Conservation (phyloP, 768 basidiomycete species). For the Chlorophyllum brunneum region DNA sequence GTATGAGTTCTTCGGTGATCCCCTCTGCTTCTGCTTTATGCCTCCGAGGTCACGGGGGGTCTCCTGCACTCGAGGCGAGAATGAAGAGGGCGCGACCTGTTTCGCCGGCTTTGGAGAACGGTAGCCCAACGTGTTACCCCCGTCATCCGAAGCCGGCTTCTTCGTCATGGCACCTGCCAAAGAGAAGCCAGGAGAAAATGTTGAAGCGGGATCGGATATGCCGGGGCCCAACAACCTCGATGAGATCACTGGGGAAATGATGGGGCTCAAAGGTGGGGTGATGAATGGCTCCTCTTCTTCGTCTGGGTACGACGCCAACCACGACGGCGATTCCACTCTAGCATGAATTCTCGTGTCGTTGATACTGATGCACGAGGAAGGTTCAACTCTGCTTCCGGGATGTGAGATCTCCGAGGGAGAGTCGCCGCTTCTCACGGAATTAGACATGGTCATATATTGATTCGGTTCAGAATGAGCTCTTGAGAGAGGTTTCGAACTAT, state of each 20-base stretch:
- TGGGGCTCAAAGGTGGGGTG: conserved; percentile 14
- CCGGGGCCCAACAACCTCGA: conserved; percentile 6
- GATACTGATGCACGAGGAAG: not conserved
- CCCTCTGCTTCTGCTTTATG: not conserved
- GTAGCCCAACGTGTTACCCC: not conserved
- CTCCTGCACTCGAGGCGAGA: not conserved
- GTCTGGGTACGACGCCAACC: conserved; percentile 24
- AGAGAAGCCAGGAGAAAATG: not conserved
- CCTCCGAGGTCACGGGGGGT: not conserved
- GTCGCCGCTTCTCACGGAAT: not conserved
- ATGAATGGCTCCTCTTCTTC: conserved; percentile 15
- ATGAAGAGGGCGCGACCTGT: not conserved
- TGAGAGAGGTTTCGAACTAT: not conserved
- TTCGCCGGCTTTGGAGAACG: conserved; percentile 4
- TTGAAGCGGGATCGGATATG: conserved; percentile 7
- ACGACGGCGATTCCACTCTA: conserved; percentile 27
- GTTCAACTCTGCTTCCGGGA: not conserved
- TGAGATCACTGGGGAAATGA: conserved; percentile 15
- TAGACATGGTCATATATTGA: not conserved
- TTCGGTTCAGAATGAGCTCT: conserved; percentile 5
- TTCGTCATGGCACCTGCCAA: not conserved
- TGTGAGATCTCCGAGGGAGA: not conserved
- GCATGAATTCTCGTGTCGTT: conserved; percentile 14
- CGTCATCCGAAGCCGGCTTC: conserved; percentile 2
- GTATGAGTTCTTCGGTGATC: not conserved